Percentiles rank a stretch among this genome's conserved stretches.
Evolutionary conservation across 2,329 filamentous ascomycete species (phyloP).

Genomic region (Hypoxylon rubiginosum): DNA sequence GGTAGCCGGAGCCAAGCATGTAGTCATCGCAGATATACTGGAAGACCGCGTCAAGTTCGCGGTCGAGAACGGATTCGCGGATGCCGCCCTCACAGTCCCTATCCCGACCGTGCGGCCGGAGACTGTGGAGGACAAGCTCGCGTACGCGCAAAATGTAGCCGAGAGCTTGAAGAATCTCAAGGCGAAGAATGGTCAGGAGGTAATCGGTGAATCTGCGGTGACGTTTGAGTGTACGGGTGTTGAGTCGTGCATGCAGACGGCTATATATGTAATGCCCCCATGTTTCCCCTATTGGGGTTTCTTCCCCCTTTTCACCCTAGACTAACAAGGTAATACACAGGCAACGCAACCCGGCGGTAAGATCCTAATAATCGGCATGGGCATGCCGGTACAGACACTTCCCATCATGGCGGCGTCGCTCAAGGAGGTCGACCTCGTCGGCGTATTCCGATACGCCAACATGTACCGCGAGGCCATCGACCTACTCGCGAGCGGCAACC

Average conservation of each 20-base stretch:
- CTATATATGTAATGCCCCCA: slow-evolving; percentile 71
- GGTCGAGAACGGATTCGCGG: slow-evolving; percentile 67
- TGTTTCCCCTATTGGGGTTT: neutral
- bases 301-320: neutral
- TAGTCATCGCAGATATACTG: slow-evolving; percentile 70
- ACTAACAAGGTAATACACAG: slow-evolving; percentile 48
- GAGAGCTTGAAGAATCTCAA: slow-evolving; percentile 56
- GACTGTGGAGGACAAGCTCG: slow-evolving; percentile 66
- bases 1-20: slow-evolving; percentile 58
- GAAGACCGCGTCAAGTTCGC: slow-evolving; percentile 70
- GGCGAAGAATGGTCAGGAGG: slow-evolving; percentile 54
- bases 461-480: slow-evolving; percentile 73
- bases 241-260: slow-evolving; percentile 79
- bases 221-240: slow-evolving; percentile 86
- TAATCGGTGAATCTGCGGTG: slow-evolving; percentile 73
- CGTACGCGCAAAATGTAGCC: slow-evolving; percentile 64
- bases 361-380: slow-evolving; percentile 84
- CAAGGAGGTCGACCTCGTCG: slow-evolving; percentile 82
- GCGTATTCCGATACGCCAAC: slow-evolving; percentile 83
- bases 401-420: slow-evolving; percentile 79
- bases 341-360: slow-evolving; percentile 76
- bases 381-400: slow-evolving; percentile 80
- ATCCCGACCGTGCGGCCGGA: slow-evolving; percentile 58
- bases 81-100: slow-evolving; percentile 65
- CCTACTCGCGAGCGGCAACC: slow-evolving; percentile 62